Evolutionary conservation across 768 basidiomycete genomes (phyloP).

Genomic region (Mycena leptocephala): DNA sequence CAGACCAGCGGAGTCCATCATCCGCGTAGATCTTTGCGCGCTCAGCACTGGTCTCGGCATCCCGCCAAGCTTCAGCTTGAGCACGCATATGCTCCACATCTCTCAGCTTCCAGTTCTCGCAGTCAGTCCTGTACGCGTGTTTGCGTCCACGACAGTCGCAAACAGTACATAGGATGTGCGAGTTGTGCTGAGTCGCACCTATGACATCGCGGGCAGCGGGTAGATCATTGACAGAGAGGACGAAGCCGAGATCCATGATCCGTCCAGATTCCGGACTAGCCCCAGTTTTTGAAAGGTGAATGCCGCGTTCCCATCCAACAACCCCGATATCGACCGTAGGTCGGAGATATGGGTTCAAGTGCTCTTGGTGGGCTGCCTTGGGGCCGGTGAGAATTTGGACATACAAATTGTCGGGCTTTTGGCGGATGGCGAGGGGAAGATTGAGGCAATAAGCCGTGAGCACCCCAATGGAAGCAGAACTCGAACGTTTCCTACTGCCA

Average conservation of each 20-base stretch:
- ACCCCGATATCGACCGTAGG: no score
- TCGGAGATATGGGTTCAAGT: no score
- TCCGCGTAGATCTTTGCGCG: slow-evolving; percentile 30
- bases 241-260: no score
- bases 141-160: no score
- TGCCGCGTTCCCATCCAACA: no score
- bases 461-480: slow-evolving; percentile 38
- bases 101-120: no score
- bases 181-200: slow-evolving; percentile 35
- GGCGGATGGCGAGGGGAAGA: slow-evolving; percentile 40
- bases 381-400: slow-evolving; percentile 44
- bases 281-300: no score
- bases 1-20: slow-evolving; percentile 40
- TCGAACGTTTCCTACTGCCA: slow-evolving; percentile 33
- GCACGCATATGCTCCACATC: no score
- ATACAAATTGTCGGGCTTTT: slow-evolving; percentile 47
- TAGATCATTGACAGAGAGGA: slow-evolving; percentile 45
- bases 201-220: slow-evolving; percentile 42
- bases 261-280: no score
- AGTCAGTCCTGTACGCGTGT: no score
- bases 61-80: no score
- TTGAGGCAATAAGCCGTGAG: slow-evolving; percentile 46
- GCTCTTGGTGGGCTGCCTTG: slow-evolving; percentile 30
- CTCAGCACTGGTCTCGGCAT: no score
- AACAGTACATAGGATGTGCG: slow-evolving; percentile 40